Evolutionary conservation across 352 stramenopile genomes (phyloP).

Genomic region (Pythium rishiriense): DNA sequence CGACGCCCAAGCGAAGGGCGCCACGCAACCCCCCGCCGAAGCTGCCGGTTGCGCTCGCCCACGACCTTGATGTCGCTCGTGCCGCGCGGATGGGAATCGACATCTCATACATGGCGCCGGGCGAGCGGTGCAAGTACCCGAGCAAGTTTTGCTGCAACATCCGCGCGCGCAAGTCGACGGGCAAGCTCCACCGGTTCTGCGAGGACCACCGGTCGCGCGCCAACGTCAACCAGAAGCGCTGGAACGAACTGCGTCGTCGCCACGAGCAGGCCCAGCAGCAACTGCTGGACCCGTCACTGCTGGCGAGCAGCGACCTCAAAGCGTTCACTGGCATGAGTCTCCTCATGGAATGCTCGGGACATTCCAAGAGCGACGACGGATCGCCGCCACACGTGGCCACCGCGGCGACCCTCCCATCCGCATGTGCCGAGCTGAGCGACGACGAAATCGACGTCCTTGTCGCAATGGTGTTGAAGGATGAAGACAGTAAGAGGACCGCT

Average conservation of each 20-base stretch:
- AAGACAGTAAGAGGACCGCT: not conserved
- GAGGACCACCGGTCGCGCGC: slow-evolving; percentile 14
- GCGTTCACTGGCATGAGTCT: too few species aligned
- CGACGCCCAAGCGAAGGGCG: not conserved
- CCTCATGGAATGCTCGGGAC: too few species aligned
- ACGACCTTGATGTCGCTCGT: not conserved
- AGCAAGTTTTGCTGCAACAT: slow-evolving; percentile 18
- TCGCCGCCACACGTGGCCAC: not conserved
- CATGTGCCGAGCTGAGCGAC: not conserved
- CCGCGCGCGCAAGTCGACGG: slow-evolving; percentile 26
- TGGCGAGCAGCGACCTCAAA: not conserved
- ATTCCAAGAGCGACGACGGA: too few species aligned
- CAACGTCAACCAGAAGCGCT: slow-evolving; percentile 4
- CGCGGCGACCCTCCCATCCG: not conserved
- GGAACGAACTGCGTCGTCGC: not conserved
- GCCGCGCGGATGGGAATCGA: slow-evolving; percentile 10
- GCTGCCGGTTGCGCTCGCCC: not conserved
- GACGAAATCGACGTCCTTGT: not conserved
- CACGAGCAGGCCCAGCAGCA: not conserved
- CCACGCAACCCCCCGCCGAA: not conserved
- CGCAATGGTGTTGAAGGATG: not conserved
- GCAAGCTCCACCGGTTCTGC: slow-evolving; percentile 25
- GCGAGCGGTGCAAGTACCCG: slow-evolving; percentile 16
- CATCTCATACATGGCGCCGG: slow-evolving; percentile 15
- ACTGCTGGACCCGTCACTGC: not conserved